Evolutionary conservation across 176 grass and related monocot genomes (phyloP).

Genomic region (Poa annua): DNA sequence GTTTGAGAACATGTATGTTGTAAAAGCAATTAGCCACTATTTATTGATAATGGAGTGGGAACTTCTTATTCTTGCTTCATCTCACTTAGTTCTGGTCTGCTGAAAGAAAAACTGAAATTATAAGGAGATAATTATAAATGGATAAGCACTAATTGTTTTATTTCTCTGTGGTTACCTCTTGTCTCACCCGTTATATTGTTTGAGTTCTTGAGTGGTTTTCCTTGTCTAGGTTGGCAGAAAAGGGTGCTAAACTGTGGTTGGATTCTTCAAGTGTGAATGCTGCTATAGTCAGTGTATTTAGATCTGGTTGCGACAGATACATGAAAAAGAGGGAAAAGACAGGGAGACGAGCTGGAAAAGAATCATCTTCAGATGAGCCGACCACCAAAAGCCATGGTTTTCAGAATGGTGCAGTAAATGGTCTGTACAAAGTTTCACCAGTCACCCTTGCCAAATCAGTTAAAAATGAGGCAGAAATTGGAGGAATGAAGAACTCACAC

Average conservation of each 20-base stretch:
- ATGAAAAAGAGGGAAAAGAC: slow-evolving; percentile 42
- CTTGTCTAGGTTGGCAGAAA: slow-evolving; percentile 75
- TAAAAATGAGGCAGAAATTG: slow-evolving; percentile 91
- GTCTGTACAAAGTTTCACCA: slow-evolving; percentile 72
- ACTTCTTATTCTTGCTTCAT: slow-evolving; percentile 19
- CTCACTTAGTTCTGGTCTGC: not conserved
- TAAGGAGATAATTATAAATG: slow-evolving; percentile 4
- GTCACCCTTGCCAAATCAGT: slow-evolving; percentile 77
- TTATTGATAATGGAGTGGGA: not conserved
- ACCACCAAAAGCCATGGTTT: slow-evolving; percentile 30
- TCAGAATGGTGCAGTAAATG: slow-evolving; percentile 46
- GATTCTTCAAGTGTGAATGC: slow-evolving; percentile 93
- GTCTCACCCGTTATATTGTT: slow-evolving; percentile 4
- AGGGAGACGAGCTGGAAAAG: slow-evolving; percentile 29
- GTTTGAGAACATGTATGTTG: not conserved
- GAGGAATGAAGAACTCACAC: slow-evolving; percentile 84
- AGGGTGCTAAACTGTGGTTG: slow-evolving; percentile 78
- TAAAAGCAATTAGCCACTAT: slow-evolving; percentile 16
- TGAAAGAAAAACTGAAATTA: not conserved
- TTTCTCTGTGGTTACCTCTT: slow-evolving; percentile 25
- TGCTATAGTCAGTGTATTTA: slow-evolving; percentile 81
- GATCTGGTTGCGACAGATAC: slow-evolving; percentile 57
- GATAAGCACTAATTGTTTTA: not conserved
- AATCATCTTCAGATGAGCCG: slow-evolving; percentile 14
- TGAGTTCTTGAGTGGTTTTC: slow-evolving; percentile 28